Evolutionary conservation across 2,329 filamentous ascomycete genomes (phyloP).

Genomic region (Trichoderma sp.): DNA sequence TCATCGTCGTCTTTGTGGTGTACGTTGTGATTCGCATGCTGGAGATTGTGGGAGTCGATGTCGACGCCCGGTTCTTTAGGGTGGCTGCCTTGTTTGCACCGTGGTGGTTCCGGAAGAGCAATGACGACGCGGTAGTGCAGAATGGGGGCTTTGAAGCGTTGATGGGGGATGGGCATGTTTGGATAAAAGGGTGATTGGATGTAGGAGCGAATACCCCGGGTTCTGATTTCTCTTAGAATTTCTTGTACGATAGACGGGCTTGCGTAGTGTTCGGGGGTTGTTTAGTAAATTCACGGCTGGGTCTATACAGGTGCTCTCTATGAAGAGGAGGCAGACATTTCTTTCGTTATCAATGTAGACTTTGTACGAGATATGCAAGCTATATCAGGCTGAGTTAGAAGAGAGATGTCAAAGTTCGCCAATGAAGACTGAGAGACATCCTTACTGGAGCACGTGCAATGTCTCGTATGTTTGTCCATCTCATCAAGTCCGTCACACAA

Average conservation of each 20-base stretch:
- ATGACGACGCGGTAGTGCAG: not conserved
- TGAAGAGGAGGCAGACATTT: not conserved
- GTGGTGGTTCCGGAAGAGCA: not conserved
- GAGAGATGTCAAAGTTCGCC: too few species aligned
- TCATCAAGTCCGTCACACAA: conserved; percentile 1
- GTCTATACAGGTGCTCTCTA: not conserved
- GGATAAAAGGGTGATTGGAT: conserved; percentile 34
- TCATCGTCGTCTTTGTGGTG: conserved; percentile 39
- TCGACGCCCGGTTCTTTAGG: conserved; percentile 37
- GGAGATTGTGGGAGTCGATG: conserved; percentile 41
- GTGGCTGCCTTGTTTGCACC: not conserved
- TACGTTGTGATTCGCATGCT: conserved; percentile 36
- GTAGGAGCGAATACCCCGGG: conserved; percentile 24
- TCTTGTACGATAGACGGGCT: conserved; percentile 25
- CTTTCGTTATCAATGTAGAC: not conserved
- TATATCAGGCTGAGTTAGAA: too few species aligned
- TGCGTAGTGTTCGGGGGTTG: conserved; percentile 9
- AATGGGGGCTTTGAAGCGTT: conserved; percentile 25
- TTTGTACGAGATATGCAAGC: not conserved
- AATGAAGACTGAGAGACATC: too few species aligned
- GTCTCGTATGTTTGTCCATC: not conserved
- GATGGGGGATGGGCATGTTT: conserved; percentile 30
- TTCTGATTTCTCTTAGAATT: not conserved
- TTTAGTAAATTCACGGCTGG: conserved; percentile 1
- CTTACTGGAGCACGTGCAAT: not conserved